Evolutionary conservation across 169 alveolate genomes (phyloP).

Genomic region (Amoebophrya sp.): DNA sequence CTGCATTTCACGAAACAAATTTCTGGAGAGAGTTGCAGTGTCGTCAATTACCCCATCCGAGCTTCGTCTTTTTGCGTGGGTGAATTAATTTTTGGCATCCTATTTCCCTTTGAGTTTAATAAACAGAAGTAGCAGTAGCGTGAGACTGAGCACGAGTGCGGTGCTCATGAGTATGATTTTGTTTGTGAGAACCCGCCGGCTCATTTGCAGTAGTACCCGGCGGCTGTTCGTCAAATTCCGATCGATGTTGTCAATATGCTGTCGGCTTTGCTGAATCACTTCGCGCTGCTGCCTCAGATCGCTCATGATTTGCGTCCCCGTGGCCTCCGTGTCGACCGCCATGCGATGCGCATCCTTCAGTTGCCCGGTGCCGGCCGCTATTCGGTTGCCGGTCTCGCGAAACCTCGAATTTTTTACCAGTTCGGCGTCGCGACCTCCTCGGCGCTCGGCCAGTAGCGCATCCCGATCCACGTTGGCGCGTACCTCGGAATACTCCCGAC

Average conservation of each 20-base stretch:
- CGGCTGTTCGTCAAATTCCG: neutral
- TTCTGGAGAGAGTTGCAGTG: too few relatives aligned
- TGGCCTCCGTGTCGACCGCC: neutral
- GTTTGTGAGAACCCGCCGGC: slow-evolving; percentile 7
- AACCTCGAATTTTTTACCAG: neutral
- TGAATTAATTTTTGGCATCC: too few relatives aligned
- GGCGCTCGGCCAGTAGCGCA: neutral
- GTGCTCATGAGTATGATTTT: neutral
- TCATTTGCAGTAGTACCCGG: slow-evolving; percentile 1
- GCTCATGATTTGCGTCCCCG: neutral
- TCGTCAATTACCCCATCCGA: too few relatives aligned
- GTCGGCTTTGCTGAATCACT: neutral
- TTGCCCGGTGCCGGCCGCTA: neutral
- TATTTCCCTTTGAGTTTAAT: neutral
- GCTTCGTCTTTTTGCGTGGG: too few relatives aligned
- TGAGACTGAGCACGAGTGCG: neutral
- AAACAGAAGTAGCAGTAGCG: neutral
- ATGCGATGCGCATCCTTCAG: neutral
- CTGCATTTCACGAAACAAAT: too few relatives aligned
- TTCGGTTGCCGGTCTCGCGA: neutral
- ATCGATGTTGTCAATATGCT: neutral
- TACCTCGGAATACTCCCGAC: neutral
- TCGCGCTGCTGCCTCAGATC: neutral
- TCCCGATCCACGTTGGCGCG: neutral
- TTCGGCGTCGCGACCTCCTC: neutral